Percentiles rank a stretch among this genome's conserved stretches.
Evolutionary conservation across 495 filamentous ascomycete genomes (phyloP).

Genomic region (Neurospora sp.): DNA sequence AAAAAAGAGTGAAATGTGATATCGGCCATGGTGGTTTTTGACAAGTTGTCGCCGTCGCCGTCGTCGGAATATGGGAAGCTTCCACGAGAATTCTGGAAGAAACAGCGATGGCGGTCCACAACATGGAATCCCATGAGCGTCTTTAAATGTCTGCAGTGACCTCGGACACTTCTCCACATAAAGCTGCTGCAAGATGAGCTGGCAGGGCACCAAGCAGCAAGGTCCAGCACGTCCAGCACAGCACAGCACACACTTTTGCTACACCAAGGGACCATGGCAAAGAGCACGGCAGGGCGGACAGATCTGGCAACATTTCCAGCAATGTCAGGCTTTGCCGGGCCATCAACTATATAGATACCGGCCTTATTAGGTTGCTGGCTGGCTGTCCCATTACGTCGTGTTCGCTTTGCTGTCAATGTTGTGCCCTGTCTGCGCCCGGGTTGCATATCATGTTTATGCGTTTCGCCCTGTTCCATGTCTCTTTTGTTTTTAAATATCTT

Average conservation of each 20-base stretch:
- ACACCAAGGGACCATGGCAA: not conserved
- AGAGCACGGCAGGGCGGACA: not conserved
- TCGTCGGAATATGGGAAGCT: not conserved
- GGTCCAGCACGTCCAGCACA: not conserved
- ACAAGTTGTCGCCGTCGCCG: not conserved
- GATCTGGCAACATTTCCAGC: not conserved
- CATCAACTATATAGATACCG: not conserved
- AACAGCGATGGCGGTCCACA: not conserved
- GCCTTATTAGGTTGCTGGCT: not conserved
- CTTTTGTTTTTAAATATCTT: not conserved
- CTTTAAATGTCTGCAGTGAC: constrained; percentile 18
- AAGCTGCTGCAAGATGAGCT: constrained; percentile 29
- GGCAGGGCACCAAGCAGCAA: constrained; percentile 16
- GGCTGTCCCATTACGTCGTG: not conserved
- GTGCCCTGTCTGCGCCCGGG: not conserved
- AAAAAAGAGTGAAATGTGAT: not conserved
- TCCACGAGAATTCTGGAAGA: not conserved
- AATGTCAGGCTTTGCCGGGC: not conserved
- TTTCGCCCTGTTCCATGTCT: not conserved
- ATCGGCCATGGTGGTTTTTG: not conserved
- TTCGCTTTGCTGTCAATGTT: not conserved
- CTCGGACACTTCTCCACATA: constrained; percentile 19
- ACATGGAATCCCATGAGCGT: not conserved
- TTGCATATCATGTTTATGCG: not conserved
- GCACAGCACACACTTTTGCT: not conserved